Evolutionary conservation across 2,329 filamentous ascomycete genomes (phyloP).

Genomic region (Neocatenulostroma microsporum): DNA sequence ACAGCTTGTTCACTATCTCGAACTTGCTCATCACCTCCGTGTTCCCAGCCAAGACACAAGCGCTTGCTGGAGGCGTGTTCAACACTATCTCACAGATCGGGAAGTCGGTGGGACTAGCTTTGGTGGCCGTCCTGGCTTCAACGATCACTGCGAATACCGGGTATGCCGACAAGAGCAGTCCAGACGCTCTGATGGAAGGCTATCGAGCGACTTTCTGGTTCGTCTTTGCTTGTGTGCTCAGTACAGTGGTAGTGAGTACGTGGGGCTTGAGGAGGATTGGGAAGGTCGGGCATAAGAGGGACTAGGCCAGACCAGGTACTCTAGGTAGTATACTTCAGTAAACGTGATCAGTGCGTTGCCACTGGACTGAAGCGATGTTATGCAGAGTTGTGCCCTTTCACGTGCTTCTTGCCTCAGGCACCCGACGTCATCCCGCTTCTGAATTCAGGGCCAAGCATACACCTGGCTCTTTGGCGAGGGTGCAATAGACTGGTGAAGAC

Average conservation of each 20-base stretch:
- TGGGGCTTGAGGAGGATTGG: conserved; percentile 39
- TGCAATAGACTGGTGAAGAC: no score
- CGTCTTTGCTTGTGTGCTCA: conserved; percentile 30
- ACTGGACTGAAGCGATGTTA: no score
- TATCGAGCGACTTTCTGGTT: conserved; percentile 40
- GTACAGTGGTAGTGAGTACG: conserved; percentile 26
- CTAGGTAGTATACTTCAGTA: no score
- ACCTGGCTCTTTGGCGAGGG: no score
- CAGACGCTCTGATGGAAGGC: conserved; percentile 33
- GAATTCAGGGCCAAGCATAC: no score
- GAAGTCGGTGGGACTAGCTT: conserved; percentile 34
- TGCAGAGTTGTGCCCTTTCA: no score
- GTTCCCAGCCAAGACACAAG: conserved; percentile 37
- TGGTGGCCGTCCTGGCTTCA: conserved; percentile 32
- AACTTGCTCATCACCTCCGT: conserved; percentile 38
- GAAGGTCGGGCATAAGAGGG: conserved; percentile 37
- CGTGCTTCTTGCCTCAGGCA: no score
- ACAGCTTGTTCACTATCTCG: conserved; percentile 37
- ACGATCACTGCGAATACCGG: conserved; percentile 16
- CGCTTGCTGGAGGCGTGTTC: conserved; percentile 39
- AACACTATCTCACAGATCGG: conserved; percentile 39
- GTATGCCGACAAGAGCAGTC: conserved; percentile 25
- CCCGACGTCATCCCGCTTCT: no score
- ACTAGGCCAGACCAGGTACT: no score
- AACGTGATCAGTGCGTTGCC: no score